phyloP scores from a whole-genome alignment of 2,329 filamentous ascomycete genomes.

The Cladophialophora carrionii region DNA sequence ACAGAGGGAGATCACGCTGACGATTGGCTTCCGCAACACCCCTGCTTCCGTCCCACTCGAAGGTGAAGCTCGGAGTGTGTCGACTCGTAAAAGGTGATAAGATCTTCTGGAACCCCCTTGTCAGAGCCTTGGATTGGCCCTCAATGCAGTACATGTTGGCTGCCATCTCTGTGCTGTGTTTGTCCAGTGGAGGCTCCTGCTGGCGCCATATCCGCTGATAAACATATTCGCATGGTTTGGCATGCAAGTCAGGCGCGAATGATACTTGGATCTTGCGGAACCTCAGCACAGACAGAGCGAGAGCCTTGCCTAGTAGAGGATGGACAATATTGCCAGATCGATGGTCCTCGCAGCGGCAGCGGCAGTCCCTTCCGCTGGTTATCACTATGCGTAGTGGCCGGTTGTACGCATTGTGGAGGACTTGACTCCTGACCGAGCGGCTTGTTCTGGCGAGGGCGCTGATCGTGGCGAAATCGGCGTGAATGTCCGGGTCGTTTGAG shows the following conservation, averaged over 20 bases:
- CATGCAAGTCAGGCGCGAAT: neutral
- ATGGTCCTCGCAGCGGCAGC: no score
- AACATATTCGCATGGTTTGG: neutral
- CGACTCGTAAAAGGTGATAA: neutral
- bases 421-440: neutral
- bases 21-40: slow-evolving; percentile 1
- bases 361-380: neutral
- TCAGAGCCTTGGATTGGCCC: neutral
- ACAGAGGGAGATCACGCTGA: neutral
- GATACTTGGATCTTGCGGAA: neutral
- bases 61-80: neutral
- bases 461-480: slow-evolving; percentile 1
- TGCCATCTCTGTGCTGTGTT: neutral
- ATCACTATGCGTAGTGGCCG: neutral
- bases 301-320: neutral
- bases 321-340: neutral
- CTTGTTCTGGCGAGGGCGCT: neutral
- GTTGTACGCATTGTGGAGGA: neutral
- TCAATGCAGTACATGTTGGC: neutral
- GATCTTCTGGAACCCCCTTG: neutral
- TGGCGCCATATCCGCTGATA: neutral
- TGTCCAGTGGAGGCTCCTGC: neutral
- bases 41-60: slow-evolving; percentile 1
- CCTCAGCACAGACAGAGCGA: neutral
- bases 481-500: slow-evolving; percentile 1